phyloP scores from a whole-genome alignment of 495 filamentous ascomycete species.

The Neurospora pannonica region DNA sequence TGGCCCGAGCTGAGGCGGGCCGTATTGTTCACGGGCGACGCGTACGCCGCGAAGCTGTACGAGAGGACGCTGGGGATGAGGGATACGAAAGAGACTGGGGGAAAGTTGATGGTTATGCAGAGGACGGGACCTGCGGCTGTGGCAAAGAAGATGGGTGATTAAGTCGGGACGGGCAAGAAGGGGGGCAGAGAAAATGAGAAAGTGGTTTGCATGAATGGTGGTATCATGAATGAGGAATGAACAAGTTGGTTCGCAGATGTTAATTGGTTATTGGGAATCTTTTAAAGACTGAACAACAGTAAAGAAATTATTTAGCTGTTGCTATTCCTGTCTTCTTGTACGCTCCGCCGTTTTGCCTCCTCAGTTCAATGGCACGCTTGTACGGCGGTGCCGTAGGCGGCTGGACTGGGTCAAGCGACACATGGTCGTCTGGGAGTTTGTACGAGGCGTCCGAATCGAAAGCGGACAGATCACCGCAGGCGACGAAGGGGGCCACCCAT shows the following conservation, averaged over 20 bases:
- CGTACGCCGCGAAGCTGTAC: slow-evolving; percentile 35
- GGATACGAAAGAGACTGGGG: slow-evolving; percentile 23
- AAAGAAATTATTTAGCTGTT: slow-evolving; percentile 8
- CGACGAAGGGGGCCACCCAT: slow-evolving; percentile 91
- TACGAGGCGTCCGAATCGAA: slow-evolving; percentile 95
- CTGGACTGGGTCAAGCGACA: slow-evolving; percentile 86
- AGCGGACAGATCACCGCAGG: slow-evolving; percentile 88
- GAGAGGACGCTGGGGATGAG: slow-evolving; percentile 35
- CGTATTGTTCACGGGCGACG: slow-evolving; percentile 40
- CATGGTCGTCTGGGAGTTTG: slow-evolving; percentile 61
- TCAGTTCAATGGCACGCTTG: slow-evolving; percentile 77
- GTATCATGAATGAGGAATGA: background rate
- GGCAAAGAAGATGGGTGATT: background rate
- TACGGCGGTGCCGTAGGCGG: slow-evolving; percentile 95
- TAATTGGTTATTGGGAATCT: background rate
- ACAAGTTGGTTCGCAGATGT: background rate
- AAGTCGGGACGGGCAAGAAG: background rate
- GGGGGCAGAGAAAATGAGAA: background rate
- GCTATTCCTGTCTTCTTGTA: slow-evolving; percentile 52
- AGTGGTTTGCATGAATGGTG: background rate
- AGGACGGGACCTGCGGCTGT: slow-evolving; percentile 13
- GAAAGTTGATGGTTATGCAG: slow-evolving; percentile 20
- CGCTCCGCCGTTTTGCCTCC: slow-evolving; percentile 63
- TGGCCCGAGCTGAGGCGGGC: slow-evolving; percentile 49
- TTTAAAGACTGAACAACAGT: background rate